These are phyloP conservation scores for Trametes sanguinea DNA, from an alignment of 768 basidiomycete species.

Conservation along the genomic window DNA sequence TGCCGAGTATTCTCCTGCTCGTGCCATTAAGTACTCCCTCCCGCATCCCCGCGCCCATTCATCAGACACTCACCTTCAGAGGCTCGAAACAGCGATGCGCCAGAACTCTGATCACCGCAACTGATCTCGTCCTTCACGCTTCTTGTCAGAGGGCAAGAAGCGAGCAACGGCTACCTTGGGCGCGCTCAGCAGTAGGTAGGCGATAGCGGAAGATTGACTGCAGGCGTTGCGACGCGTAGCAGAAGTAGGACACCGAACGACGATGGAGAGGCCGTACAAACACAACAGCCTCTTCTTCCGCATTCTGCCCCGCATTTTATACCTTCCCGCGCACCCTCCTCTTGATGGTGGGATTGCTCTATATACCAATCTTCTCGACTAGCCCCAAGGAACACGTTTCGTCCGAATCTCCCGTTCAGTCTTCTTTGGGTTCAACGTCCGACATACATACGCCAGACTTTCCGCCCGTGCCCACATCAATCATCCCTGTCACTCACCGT, in stretches of 20 bases:
- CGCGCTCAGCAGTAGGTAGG: too few species aligned
- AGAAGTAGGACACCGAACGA: not conserved
- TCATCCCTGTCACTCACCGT: conserved; percentile 26
- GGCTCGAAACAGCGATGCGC: not conserved
- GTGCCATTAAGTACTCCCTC: not conserved
- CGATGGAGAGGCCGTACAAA: not conserved
- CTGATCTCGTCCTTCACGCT: conserved; percentile 2
- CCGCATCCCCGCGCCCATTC: conserved; percentile 1
- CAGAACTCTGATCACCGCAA: not conserved
- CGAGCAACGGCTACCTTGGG: too few species aligned
- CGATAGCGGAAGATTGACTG: too few species aligned
- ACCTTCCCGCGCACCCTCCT: conserved; percentile 2
- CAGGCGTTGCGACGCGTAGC: not conserved
- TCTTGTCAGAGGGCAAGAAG: not conserved
- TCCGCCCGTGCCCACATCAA: conserved; percentile 23
- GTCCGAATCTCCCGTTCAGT: not conserved
- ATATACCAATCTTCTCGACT: conserved; percentile 16
- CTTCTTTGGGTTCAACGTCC: conserved; percentile 25
- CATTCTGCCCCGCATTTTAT: conserved; percentile 10
- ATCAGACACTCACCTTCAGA: conserved; percentile 16
- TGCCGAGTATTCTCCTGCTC: conserved; percentile 18
- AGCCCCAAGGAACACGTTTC: conserved; percentile 11
- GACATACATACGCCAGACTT: conserved; percentile 10
- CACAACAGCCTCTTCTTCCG: conserved; percentile 1
- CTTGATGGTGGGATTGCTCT: conserved; percentile 17